Conservation (phyloP, 345 rosid genomes). For the Barbarea vulgaris region DNA sequence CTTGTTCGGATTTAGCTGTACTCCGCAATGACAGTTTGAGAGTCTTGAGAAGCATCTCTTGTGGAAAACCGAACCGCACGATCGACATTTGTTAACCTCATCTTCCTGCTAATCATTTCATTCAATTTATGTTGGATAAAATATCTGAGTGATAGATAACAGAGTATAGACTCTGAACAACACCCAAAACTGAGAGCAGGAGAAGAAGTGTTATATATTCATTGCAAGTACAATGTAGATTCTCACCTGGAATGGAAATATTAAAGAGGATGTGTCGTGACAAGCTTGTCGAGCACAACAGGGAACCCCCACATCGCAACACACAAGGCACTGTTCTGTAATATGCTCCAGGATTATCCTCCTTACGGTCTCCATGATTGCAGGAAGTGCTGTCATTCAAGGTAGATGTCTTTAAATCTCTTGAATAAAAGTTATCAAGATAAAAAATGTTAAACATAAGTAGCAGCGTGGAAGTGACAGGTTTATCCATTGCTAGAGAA, state of each 20-base stretch:
- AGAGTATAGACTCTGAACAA: background rate
- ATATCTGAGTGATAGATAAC: background rate
- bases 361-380: slow-evolving; percentile 76
- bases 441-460: slow-evolving; percentile 1
- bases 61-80: slow-evolving; percentile 71
- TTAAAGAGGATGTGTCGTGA: slow-evolving; percentile 84
- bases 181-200: background rate
- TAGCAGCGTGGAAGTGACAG: background rate
- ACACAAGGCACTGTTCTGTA: slow-evolving; percentile 79
- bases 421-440: slow-evolving; percentile 5
- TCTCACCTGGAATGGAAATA: slow-evolving; percentile 91
- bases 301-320: slow-evolving; percentile 93
- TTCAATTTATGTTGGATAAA: background rate
- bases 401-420: slow-evolving; percentile 24
- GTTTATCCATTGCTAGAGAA: slow-evolving; percentile 20
- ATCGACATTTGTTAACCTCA: slow-evolving; percentile 60
- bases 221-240: slow-evolving; percentile 1
- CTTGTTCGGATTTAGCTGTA: slow-evolving; percentile 42
- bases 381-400: slow-evolving; percentile 68
- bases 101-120: slow-evolving; percentile 63
- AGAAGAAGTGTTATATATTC: background rate
- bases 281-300: slow-evolving; percentile 91
- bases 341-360: slow-evolving; percentile 86
- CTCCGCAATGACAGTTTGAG: slow-evolving; percentile 69
- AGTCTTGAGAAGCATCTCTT: slow-evolving; percentile 73